A percentile compares a stretch with the other conserved stretches of the same genome.
Evolutionary conservation across 306 rosid genomes (phyloP).

Genomic region (Cucumis hystrix): DNA sequence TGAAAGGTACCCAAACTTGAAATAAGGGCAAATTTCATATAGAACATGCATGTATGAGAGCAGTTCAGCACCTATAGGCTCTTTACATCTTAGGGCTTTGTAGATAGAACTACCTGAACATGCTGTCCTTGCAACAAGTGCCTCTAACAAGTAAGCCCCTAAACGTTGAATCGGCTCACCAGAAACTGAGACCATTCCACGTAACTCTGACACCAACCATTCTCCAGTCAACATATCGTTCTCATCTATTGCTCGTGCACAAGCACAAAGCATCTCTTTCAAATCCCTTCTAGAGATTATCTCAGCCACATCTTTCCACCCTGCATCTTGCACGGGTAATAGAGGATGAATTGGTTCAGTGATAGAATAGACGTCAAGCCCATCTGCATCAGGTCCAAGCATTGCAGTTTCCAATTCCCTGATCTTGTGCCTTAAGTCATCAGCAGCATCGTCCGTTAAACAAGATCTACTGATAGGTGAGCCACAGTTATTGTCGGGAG

Average conservation of each 20-base stretch:
- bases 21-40: slow-evolving; percentile 69
- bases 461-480: slow-evolving; percentile 44
- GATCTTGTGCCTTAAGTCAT: slow-evolving; percentile 66
- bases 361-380: slow-evolving; percentile 16
- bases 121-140: slow-evolving; percentile 70
- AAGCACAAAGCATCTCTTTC: slow-evolving; percentile 56
- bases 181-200: slow-evolving; percentile 59
- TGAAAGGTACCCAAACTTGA: slow-evolving; percentile 81
- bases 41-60: slow-evolving; percentile 72
- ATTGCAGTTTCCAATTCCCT: slow-evolving; percentile 68
- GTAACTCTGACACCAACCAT: slow-evolving; percentile 54
- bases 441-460: slow-evolving; percentile 25
- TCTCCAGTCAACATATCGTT: slow-evolving; percentile 43
- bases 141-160: slow-evolving; percentile 84
- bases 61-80: slow-evolving; percentile 55
- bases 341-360: slow-evolving; percentile 15
- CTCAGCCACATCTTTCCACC: slow-evolving; percentile 44
- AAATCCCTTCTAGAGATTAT: slow-evolving; percentile 52
- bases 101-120: slow-evolving; percentile 76
- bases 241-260: slow-evolving; percentile 55
- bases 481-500: slow-evolving; percentile 30
- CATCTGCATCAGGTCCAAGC: slow-evolving; percentile 61
- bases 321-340: slow-evolving; percentile 23
- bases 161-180: slow-evolving; percentile 72
- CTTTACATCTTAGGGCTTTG: slow-evolving; percentile 67